Conservation (phyloP, 495 filamentous ascomycete genomes). For the Lasiosphaeria hispida region DNA sequence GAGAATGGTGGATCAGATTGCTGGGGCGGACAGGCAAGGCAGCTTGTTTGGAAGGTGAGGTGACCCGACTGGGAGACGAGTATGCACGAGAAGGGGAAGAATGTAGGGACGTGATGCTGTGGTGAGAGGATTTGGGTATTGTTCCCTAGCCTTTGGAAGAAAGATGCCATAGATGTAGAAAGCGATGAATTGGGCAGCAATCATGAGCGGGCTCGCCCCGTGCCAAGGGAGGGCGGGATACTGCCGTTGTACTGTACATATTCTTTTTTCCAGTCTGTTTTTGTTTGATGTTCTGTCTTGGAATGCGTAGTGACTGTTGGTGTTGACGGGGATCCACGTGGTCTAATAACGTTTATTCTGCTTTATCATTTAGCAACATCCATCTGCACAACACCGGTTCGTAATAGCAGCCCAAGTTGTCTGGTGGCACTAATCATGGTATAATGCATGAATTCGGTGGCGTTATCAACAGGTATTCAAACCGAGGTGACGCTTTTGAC, state of each 20-base stretch:
- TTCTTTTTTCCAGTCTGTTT: background rate
- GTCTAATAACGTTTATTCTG: too few species aligned
- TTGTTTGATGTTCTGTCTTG: background rate
- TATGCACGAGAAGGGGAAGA: background rate
- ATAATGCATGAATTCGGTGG: too few species aligned
- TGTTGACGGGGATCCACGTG: too few species aligned
- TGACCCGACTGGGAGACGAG: background rate
- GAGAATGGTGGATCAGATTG: slow-evolving; percentile 27
- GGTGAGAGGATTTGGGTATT: background rate
- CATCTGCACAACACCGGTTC: too few species aligned
- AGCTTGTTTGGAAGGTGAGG: slow-evolving; percentile 24
- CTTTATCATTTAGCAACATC: too few species aligned
- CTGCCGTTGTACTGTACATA: background rate
- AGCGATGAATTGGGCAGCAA: background rate
- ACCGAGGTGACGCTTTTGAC: too few species aligned
- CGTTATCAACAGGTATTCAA: too few species aligned
- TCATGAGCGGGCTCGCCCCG: too few species aligned
- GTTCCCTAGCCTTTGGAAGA: background rate
- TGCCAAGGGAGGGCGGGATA: background rate
- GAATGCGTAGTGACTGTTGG: too few species aligned
- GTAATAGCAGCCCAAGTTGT: too few species aligned
- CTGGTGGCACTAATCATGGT: too few species aligned
- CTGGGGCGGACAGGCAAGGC: slow-evolving; percentile 17
- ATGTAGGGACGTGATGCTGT: background rate
- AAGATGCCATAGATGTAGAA: background rate